A percentile compares a stretch with the other conserved stretches of the same genome.
Evolutionary conservation across 2,329 filamentous ascomycete species (phyloP).

Genomic region (Cercospora citrullina): DNA sequence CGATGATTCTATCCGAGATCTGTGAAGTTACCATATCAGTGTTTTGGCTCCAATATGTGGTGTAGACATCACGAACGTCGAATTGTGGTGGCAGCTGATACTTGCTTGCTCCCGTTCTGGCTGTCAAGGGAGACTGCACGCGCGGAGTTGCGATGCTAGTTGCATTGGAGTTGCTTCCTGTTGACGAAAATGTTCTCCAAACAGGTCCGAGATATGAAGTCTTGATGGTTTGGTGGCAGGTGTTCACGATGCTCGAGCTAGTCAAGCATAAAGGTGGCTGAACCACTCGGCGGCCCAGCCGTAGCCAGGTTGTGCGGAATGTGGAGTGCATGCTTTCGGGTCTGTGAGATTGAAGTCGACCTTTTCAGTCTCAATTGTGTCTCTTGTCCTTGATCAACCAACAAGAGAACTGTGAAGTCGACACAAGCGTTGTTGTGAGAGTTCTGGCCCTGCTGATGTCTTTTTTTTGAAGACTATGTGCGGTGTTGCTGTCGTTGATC

Average conservation of each 20-base stretch:
- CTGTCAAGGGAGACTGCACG: not conserved
- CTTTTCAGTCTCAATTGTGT: not conserved
- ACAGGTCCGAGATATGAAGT: not conserved
- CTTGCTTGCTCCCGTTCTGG: not conserved
- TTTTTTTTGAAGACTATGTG: not conserved
- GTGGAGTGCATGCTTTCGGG: not conserved
- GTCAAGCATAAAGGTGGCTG: not conserved
- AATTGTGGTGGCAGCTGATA: slow-evolving; percentile 2
- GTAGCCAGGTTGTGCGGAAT: not conserved
- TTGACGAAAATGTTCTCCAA: not conserved
- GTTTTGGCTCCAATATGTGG: not conserved
- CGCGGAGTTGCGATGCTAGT: not conserved
- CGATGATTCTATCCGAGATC: slow-evolving; percentile 28
- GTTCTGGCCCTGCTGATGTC: not conserved
- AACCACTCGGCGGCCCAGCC: not conserved
- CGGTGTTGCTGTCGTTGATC: not conserved
- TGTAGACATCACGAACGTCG: not conserved
- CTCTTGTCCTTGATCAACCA: not conserved
- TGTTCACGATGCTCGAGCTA: not conserved
- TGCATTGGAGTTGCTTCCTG: not conserved
- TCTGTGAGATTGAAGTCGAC: not conserved
- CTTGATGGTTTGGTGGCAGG: not conserved
- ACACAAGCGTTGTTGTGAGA: not conserved
- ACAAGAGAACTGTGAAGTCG: not conserved
- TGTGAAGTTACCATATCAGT: not conserved